Base-by-base conservation (phyloP, 2,329 filamentous ascomycete genomes). In the Colletotrichum sp. region DNA sequence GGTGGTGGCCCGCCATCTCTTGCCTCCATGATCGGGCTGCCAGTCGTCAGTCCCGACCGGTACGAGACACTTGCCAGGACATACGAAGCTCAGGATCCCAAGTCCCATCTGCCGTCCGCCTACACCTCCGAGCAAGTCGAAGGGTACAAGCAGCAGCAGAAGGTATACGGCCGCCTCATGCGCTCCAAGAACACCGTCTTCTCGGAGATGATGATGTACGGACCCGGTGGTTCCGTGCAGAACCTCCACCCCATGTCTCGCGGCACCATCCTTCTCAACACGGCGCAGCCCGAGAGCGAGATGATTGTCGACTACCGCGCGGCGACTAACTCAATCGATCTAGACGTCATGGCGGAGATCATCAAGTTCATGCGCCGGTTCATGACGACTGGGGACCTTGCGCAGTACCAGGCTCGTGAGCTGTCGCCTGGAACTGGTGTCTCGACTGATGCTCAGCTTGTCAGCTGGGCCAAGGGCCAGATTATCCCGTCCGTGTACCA, bases 201-300 rank as follows among this genome's bases (percentile, higher is more conserved):
- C 79, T 89, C 87, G 65, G 83, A 82, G 65, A 84, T 90, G 52
- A 89, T 89, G 78, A 88, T 80, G 59, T 71, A 73, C 66, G 77
- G 77, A 0, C 79, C 80, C 10, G 78, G 79, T 6, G 80, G 79
- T 13, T 79, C 78, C 9, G 78, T 80, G 21, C 77, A 80, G 71
- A 80, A 79, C 64, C 75, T 81, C 26, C 80, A 81, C 71, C 77
- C 77, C 30, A 67, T 77, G 44, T 80, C 79, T 6, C 80, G 79
- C 34, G 80, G 80, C 59, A 78, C 68, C 28, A 77, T 81, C 28
- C 75, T 75, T 15, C 73, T 81, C 28, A 78, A 82, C 71, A 71
- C 77, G 0, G 63, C 76, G 3, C 69, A 80, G 49, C 80, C 80
- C 8, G 77, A 79, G 55, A 69, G 68, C 8, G 76, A 79, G 64